A percentile compares a stretch with the other conserved stretches of the same genome.
These are phyloP conservation scores for Sutorius eximius DNA, from an alignment of 1,284 basidiomycete genomes.

Conservation along the genomic window DNA sequence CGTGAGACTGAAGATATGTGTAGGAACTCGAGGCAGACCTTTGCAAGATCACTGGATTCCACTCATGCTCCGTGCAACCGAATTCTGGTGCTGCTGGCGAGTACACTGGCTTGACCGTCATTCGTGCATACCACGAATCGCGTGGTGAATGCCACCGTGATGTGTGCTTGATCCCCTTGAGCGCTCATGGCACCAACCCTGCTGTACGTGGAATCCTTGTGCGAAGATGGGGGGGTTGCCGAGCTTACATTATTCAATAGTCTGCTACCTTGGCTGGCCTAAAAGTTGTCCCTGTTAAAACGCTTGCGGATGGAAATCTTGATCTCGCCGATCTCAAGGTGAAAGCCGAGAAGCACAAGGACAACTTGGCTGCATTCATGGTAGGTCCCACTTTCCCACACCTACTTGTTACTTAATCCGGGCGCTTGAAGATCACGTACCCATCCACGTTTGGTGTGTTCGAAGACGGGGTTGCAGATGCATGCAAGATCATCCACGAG, in stretches of 20 bases:
- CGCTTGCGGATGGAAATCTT: slow-evolving; percentile 82
- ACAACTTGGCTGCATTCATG: slow-evolving; percentile 96
- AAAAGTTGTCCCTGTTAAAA: slow-evolving; percentile 94
- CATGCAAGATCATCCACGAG: slow-evolving; percentile 91
- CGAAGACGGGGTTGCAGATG: slow-evolving; percentile 88
- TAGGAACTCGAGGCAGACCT: slow-evolving; percentile 90
- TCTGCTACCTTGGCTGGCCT: slow-evolving; percentile 97
- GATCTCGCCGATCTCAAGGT: slow-evolving; percentile 83
- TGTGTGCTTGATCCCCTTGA: slow-evolving; percentile 92
- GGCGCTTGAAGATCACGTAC: slow-evolving; percentile 72
- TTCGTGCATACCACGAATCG: slow-evolving; percentile 91
- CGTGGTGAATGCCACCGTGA: slow-evolving; percentile 85
- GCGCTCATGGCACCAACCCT: slow-evolving; percentile 95
- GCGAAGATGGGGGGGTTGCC: background rate
- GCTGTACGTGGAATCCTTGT: slow-evolving; percentile 55
- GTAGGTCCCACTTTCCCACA: slow-evolving; percentile 44
- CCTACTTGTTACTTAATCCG: slow-evolving; percentile 2
- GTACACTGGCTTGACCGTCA: slow-evolving; percentile 91
- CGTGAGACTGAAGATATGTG: slow-evolving; percentile 5
- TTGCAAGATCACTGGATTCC: slow-evolving; percentile 93
- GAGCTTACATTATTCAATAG: slow-evolving; percentile 39
- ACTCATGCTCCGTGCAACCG: slow-evolving; percentile 92
- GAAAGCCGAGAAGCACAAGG: slow-evolving; percentile 91
- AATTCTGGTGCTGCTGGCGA: slow-evolving; percentile 98
- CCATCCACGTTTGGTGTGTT: slow-evolving; percentile 98